Conservation (phyloP, 768 basidiomycete genomes). For the Rhizopogon rudus region DNA sequence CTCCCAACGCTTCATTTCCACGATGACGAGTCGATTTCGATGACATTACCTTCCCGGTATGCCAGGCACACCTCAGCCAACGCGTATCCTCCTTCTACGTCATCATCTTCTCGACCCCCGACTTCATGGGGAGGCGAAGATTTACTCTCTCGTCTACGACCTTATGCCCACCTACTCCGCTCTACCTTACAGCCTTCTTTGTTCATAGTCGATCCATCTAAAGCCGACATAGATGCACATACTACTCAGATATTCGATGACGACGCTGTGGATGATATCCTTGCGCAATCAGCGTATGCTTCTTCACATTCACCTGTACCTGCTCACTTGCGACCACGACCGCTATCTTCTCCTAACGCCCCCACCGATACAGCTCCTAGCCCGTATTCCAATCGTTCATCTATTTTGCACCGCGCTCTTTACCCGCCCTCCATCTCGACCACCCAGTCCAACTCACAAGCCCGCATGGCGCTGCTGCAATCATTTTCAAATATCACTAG, state of each 20-base stretch:
- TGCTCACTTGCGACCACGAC: slow-evolving; percentile 72
- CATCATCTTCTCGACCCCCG: slow-evolving; percentile 33
- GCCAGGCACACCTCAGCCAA: slow-evolving; percentile 33
- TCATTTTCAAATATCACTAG: slow-evolving; percentile 94
- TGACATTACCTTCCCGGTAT: slow-evolving; percentile 43
- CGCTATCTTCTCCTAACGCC: slow-evolving; percentile 40
- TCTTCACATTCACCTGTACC: slow-evolving; percentile 81
- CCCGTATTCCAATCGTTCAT: slow-evolving; percentile 63
- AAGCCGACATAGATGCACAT: slow-evolving; percentile 89
- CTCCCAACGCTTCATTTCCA: slow-evolving; percentile 93
- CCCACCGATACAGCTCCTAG: slow-evolving; percentile 29
- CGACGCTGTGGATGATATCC: slow-evolving; percentile 83
- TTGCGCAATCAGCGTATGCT: slow-evolving; percentile 71
- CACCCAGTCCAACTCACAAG: slow-evolving; percentile 56
- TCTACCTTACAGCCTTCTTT: slow-evolving; percentile 82
- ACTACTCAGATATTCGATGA: slow-evolving; percentile 80
- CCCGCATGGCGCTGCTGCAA: slow-evolving; percentile 80
- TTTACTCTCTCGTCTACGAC: slow-evolving; percentile 67
- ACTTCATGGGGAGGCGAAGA: slow-evolving; percentile 88
- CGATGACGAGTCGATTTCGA: slow-evolving; percentile 91
- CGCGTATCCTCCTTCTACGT: slow-evolving; percentile 60
- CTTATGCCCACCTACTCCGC: slow-evolving; percentile 77
- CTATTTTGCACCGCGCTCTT: slow-evolving; percentile 77
- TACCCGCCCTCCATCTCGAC: slow-evolving; percentile 47
- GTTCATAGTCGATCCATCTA: slow-evolving; percentile 89